Base-by-base conservation (phyloP, 2,329 filamentous ascomycete genomes). In the Fusarium buxicola region DNA sequence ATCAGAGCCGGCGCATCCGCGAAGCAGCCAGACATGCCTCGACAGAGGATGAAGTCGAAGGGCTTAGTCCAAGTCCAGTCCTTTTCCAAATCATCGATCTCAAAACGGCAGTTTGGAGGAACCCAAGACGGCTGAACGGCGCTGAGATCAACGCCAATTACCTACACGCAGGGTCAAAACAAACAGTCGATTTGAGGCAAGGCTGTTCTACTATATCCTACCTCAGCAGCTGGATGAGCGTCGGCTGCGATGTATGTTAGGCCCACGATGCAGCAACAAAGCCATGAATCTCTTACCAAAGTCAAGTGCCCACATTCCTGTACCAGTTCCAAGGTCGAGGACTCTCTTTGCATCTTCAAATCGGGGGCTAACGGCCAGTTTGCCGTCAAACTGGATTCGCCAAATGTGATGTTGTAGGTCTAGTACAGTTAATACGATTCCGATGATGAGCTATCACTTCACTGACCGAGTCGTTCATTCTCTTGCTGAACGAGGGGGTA, bases 291-390 rank as follows among this genome's bases (percentile, higher is more conserved):
- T 6, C 21, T 46, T 40, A 57, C 62, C 69, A 39, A 66, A 72
- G 15, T 71, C 69, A 45, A 71, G 65, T 5, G 68, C 68, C 68
- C 69, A 71, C 9, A 70, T 64, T 6, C 69, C 69, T 1, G 69
- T 71, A 5, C 70, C 70, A 0, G 69, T 72, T 3, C 69, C 69
- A 3, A 63, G 53, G 15, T 72, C 69, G 7, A 72, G 65, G 12
- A 70, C 68, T n/a, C 68, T 59, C 49, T 67, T 66, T 10, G 68
- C 66, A 6, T 54, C 41, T 2, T 58, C 39, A 5, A 25, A n/a
- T 2, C 59, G 52, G 6, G 63, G 61, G 30, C 31, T 62, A 6
- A 63, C 43, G 16, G 59, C 59, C 10, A 56, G 40, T 35, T 63
- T 39, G 5, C 59, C 56, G 9, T 58, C 51, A 31, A 60, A 63